These are phyloP conservation scores for Lunasporangiospora selenospora DNA, from an alignment of 192 early-diverging fungal species.

Conservation along the genomic window DNA sequence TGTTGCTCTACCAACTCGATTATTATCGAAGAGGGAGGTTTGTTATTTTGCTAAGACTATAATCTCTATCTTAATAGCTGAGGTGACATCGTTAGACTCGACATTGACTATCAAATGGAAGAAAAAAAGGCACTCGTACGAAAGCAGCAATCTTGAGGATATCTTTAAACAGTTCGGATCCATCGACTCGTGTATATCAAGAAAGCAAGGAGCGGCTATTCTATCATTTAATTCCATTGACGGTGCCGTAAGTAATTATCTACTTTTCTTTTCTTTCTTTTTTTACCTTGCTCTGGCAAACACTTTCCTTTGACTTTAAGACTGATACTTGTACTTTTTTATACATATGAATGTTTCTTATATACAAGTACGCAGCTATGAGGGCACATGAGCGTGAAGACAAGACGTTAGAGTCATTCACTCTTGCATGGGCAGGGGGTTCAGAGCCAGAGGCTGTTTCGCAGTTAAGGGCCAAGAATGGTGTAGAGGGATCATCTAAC, in stretches of 20 bases:
- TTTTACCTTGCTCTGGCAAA: neutral
- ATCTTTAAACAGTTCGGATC: conserved; percentile 48
- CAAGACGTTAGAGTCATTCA: conserved; percentile 38
- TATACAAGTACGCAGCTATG: conserved; percentile 46
- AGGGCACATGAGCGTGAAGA: conserved; percentile 41
- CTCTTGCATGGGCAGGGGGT: conserved; percentile 55
- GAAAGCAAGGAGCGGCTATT: conserved; percentile 50
- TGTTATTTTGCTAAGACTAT: neutral
- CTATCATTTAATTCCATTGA: conserved; percentile 53
- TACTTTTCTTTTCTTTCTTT: neutral
- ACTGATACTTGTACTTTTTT: neutral
- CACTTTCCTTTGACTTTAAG: neutral
- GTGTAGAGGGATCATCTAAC: neutral
- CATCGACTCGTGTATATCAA: conserved; percentile 51
- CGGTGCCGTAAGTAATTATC: conserved; percentile 50
- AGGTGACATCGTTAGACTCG: conserved; percentile 49
- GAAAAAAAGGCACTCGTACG: conserved; percentile 49
- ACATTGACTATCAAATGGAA: conserved; percentile 61
- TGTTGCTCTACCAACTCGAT: neutral
- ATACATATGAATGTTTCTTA: neutral
- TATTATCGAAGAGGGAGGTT: too few species aligned
- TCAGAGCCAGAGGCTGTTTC: conserved; percentile 46
- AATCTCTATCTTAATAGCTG: conserved; percentile 13
- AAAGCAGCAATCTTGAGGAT: conserved; percentile 23
- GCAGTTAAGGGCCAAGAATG: conserved; percentile 33